Conservation (phyloP, 177 flowering plant genomes). For the Vitis hybrid region DNA sequence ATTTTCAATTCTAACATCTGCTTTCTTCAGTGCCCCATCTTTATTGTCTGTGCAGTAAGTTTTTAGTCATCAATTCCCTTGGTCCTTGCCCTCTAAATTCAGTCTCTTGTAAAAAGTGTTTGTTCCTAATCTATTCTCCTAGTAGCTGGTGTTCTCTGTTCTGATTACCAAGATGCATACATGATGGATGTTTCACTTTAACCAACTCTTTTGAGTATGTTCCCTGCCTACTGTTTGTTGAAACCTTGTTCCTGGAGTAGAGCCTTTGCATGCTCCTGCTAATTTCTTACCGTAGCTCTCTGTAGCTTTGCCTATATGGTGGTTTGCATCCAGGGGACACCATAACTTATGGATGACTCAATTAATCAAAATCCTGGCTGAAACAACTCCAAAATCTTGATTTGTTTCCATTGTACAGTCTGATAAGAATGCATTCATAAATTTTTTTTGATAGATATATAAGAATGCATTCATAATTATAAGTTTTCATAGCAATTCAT, state of each 20-base stretch:
- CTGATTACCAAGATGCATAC: too few species aligned
- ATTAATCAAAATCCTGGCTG: background rate
- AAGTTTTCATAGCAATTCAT: background rate
- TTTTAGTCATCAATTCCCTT: too few species aligned
- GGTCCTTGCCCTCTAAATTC: too few species aligned
- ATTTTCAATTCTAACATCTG: too few species aligned
- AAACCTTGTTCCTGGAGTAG: background rate
- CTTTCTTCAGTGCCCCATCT: too few species aligned
- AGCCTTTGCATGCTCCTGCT: background rate
- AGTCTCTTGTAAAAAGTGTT: too few species aligned
- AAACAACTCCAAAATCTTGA: background rate
- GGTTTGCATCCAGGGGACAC: background rate
- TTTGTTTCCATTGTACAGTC: background rate
- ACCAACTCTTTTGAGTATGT: too few species aligned
- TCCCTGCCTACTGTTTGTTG: background rate
- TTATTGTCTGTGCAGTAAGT: too few species aligned
- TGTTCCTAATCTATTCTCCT: too few species aligned
- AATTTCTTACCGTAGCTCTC: background rate
- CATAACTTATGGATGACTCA: background rate
- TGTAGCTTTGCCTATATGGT: background rate
- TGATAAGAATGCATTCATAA: background rate
- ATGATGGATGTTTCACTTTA: too few species aligned
- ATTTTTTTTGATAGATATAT: too few species aligned
- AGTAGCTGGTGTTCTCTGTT: too few species aligned
- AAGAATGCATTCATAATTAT: background rate